Evolutionary conservation across 192 early-diverging fungal species (phyloP), one percentile per base, ranked within the genome.

Genomic region (Chytriomyces sp.): DNA sequence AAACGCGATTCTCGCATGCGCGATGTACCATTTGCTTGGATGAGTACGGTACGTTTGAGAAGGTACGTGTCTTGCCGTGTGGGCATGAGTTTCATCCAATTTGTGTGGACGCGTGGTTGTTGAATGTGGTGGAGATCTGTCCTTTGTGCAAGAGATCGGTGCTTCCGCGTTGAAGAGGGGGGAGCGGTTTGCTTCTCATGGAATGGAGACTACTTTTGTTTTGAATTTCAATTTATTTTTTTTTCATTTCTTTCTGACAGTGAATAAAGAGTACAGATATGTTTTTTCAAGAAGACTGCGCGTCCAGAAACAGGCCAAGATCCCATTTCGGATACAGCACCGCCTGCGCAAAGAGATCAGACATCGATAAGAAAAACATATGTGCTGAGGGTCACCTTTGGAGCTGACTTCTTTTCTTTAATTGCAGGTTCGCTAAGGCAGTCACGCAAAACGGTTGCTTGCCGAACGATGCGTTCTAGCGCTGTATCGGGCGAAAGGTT

Each of bases 391-490:
- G 35, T 35, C 7, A n/a, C 64, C 64, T 47, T 61, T 16, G 45
- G 45, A 60, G 23, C 46, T 13, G 68, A 72, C 67, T 81, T 84
- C n/a, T 53, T 60, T 23, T 83, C 82, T 64, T 87, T 90, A 16
- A 81, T 65, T 2, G 69, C 59, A 13, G 82, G 82, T 20, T 48
- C 49, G 60, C 81, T 75, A 45, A 90, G 76, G 50, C 65, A 59
- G 26, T 89, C 87, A 43, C 84, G 84, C 57, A 89, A 84, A 20
- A 89, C 85, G 43, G 87, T 89, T 23, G 84, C 73, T 74, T 92
- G 91, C 47, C 86, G 86, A 13, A 88, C 87, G 64, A 92, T 79
- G n/a, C 77, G 81, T 79, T 89, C 83, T 23, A 92, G 67, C 62
- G 72, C 77, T 26, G 89, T 85, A 28, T 83, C 82, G 13, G 79